Conservation (phyloP, 169 alveolate genomes). For the Plasmodium adleri region DNA sequence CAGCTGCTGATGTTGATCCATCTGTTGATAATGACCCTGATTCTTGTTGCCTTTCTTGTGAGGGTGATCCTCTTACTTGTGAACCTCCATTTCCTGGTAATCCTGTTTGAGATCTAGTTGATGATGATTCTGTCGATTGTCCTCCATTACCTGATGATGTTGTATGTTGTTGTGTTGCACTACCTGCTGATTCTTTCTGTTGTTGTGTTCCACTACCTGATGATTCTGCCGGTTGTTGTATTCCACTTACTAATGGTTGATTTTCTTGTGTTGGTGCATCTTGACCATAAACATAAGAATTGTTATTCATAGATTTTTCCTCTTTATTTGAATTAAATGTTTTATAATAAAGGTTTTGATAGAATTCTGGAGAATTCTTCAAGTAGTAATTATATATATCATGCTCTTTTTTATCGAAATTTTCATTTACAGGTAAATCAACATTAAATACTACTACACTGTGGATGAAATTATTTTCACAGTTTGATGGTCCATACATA, state of each 20-base stretch:
- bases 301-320: neutral
- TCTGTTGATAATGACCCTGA: neutral
- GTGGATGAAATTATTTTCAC: slow-evolving; percentile 23
- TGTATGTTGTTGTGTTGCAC: too few relatives aligned
- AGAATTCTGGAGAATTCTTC: slow-evolving; percentile 20
- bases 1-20: neutral
- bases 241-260: too few relatives aligned
- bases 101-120: too few relatives aligned
- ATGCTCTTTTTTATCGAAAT: neutral
- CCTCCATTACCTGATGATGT: too few relatives aligned
- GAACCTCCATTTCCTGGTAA: too few relatives aligned
- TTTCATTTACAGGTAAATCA: neutral
- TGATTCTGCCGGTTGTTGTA: too few relatives aligned
- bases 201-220: too few relatives aligned
- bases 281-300: neutral
- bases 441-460: neutral
- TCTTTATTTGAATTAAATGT: too few relatives aligned
- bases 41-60: too few relatives aligned
- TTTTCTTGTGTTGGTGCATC: neutral
- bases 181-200: too few relatives aligned
- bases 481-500: slow-evolving; percentile 19
- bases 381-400: neutral
- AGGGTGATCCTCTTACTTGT: too few relatives aligned
- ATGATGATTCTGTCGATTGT: too few relatives aligned
- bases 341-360: slow-evolving; percentile 4